A percentile compares a stretch with the other conserved stretches of the same genome.
These are phyloP conservation scores for Candida ovalis DNA, from an alignment of 805 yeast genomes.

Conservation along the genomic window DNA sequence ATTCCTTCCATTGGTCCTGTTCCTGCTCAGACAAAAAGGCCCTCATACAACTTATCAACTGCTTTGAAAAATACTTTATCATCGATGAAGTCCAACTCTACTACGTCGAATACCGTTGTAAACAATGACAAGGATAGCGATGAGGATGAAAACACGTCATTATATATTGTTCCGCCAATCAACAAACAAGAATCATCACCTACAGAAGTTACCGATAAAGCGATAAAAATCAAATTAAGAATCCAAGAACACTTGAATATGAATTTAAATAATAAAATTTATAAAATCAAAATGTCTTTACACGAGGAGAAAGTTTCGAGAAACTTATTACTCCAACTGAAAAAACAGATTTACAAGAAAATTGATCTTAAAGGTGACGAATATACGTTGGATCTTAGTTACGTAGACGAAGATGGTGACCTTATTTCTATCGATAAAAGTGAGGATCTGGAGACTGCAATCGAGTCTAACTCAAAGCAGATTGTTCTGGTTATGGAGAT, in stretches of 20 bases:
- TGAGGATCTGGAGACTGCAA: conserved; percentile 31
- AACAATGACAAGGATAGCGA: conserved; percentile 1
- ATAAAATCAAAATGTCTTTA: conserved; percentile 21
- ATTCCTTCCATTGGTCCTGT: conserved; percentile 21
- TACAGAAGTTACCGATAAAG: not conserved
- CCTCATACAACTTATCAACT: not conserved
- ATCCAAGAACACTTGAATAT: conserved; percentile 16
- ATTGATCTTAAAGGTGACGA: conserved; percentile 20
- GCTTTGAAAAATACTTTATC: not conserved
- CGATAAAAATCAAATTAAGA: conserved; percentile 16
- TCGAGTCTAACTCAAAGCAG: conserved; percentile 12
- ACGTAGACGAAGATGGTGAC: conserved; percentile 38
- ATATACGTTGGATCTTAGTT: conserved; percentile 30
- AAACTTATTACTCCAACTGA: conserved; percentile 10
- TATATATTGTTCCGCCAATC: not conserved
- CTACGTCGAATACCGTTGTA: conserved; percentile 10
- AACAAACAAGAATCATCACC: not conserved
- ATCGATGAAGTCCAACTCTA: conserved; percentile 4
- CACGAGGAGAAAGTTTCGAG: conserved; percentile 4
- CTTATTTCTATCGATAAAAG: conserved; percentile 31
- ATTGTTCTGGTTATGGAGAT: conserved; percentile 16
- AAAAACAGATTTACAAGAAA: conserved; percentile 17
- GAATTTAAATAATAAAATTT: conserved; percentile 21
- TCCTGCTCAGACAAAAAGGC: not conserved
- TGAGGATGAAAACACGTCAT: not conserved